A percentile compares a stretch with the other conserved stretches of the same genome.
Conservation (phyloP, 176 grass and related monocot species). For the Pontederia paniculata region DNA sequence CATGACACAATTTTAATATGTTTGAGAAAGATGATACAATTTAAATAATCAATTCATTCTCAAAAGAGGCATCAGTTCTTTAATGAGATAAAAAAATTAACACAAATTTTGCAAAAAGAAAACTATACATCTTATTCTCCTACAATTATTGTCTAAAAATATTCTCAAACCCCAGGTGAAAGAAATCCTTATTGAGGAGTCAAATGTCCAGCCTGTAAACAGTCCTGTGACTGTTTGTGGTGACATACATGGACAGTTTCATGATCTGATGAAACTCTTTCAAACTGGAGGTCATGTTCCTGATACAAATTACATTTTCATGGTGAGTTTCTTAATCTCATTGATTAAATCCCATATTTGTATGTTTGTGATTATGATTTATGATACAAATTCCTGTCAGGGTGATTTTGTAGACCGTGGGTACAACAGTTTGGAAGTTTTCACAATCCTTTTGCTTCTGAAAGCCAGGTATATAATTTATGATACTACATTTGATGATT, state of each 20-base stretch:
- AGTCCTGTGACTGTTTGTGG: constrained; percentile 95
- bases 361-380: background rate
- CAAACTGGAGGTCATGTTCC: constrained; percentile 93
- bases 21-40: no score
- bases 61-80: no score
- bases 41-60: no score
- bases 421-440: constrained; percentile 96
- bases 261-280: constrained; percentile 98
- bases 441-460: constrained; percentile 87
- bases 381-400: constrained; percentile 17
- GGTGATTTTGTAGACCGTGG: constrained; percentile 99
- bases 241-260: constrained; percentile 97
- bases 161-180: constrained; percentile 54
- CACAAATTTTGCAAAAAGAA: no score
- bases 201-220: constrained; percentile 97
- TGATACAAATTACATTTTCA: constrained; percentile 98
- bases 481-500: no score
- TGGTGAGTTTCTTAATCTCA: constrained; percentile 30
- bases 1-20: no score
- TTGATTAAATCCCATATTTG: background rate
- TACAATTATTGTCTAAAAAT: no score
- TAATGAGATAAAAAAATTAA: no score
- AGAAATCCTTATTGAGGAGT: constrained; percentile 96
- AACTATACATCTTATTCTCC: no score
- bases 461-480: constrained; percentile 67